Evolutionary conservation across 352 stramenopile species (phyloP), one percentile per base, ranked within the genome.

Genomic region (Phytopythium ostracodes): DNA sequence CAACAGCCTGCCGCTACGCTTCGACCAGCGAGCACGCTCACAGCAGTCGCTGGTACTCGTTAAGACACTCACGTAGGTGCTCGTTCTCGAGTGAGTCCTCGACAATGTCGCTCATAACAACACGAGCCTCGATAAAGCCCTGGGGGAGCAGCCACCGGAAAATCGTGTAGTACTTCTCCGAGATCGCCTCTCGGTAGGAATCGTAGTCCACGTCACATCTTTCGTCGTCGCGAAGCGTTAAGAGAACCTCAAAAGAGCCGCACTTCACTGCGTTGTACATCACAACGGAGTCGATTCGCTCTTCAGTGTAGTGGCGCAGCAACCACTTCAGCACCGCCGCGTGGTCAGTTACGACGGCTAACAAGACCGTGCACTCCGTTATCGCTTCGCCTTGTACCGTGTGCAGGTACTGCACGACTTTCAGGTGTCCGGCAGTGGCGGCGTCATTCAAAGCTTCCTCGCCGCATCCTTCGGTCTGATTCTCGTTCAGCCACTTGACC

Each of bases 401-500:
- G 20, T 56, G 17, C 4, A 56, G n/a, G 6, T 24, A 56, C 17
- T 55, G 50, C 29, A 43, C 29, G 29, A 56, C 50, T 38, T 43
- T 7, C 27, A 56, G 50, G 43, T 27, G 17, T 12, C 29, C 29
- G 24, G 29, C 33, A 40, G 2, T 7, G 27, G 29, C 14, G 15
- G 50, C 50, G 31, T 43, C 11, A 17, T 57, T 24, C 31, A 57
- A 18, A 4, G 33, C 51, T 17, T 42, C 7, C 3, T 8, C 22
- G 5, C 11, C 31, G 51, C 29, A 57, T 3, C 33, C 31, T 44
- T 57, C 51, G 11, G 18, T 57, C 10, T 31, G 51, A 6, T 57
- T 38, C 20, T 55, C 25, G 18, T 46, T 46, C 49, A 56, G 18
- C 50, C 50, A 56, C 50, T 40, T 38, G 27, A 56, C 49, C 20